Percentiles rank a stretch among this genome's conserved stretches.
Conservation (phyloP, 2,329 filamentous ascomycete genomes). For the Helminthosporium solani region DNA sequence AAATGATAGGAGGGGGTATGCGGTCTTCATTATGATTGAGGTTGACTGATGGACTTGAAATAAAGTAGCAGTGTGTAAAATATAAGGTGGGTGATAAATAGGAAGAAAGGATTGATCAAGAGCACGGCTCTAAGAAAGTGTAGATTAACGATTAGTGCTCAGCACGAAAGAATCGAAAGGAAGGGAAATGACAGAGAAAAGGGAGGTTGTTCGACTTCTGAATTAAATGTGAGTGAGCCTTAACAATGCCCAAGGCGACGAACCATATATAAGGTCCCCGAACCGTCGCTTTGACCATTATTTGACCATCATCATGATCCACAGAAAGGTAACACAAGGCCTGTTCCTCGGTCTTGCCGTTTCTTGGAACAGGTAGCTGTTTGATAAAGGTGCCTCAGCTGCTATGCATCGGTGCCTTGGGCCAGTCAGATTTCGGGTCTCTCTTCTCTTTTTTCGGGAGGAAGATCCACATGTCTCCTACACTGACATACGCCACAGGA, state of each 20-base stretch:
- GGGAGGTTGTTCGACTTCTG: slow-evolving; percentile 6
- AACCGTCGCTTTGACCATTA: slow-evolving; percentile 1
- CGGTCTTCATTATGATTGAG: slow-evolving; percentile 24
- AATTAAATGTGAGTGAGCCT: slow-evolving; percentile 5
- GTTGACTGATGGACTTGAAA: not conserved
- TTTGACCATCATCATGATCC: not conserved
- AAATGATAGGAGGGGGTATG: slow-evolving; percentile 25
- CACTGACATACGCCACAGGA: slow-evolving; percentile 10
- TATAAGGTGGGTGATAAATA: slow-evolving; percentile 6
- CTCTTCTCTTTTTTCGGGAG: slow-evolving; percentile 3
- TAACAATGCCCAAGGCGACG: slow-evolving; percentile 6
- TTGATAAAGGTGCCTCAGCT: slow-evolving; percentile 1
- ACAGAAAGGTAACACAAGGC: not conserved
- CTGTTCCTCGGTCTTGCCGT: not conserved
- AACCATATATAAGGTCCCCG: slow-evolving; percentile 3
- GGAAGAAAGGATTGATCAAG: slow-evolving; percentile 16
- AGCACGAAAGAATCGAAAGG: slow-evolving; percentile 19
- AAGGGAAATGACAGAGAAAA: slow-evolving; percentile 9
- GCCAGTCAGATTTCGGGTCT: slow-evolving; percentile 8
- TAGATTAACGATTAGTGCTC: slow-evolving; percentile 24
- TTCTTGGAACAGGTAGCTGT: slow-evolving; percentile 1
- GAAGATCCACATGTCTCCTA: slow-evolving; percentile 17
- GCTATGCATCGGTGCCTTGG: slow-evolving; percentile 11
- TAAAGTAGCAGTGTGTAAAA: slow-evolving; percentile 2
- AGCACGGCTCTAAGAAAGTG: slow-evolving; percentile 21